Evolutionary conservation across 108 stramenopile genomes (phyloP).

Genomic region (Cyclotella atomus): DNA sequence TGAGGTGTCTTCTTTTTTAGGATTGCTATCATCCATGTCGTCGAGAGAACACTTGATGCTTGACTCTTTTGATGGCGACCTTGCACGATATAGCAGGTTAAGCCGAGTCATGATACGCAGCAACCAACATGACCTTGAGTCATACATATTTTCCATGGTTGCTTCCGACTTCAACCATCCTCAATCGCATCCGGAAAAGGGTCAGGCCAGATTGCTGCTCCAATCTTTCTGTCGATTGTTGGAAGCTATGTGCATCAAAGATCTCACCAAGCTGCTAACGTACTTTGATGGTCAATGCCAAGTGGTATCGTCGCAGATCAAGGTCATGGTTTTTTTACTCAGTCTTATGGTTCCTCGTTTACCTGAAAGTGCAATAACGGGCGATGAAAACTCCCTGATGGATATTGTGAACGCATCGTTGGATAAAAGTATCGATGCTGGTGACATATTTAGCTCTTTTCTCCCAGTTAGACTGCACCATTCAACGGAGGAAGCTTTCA

Average conservation of each 20-base stretch:
- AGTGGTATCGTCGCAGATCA: constrained; percentile 33
- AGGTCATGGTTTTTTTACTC: constrained; percentile 18
- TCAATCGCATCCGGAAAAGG: not conserved
- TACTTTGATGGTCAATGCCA: constrained; percentile 43
- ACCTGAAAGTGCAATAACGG: not conserved
- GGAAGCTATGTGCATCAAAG: constrained; percentile 12
- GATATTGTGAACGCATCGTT: not conserved
- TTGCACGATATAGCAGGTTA: constrained; percentile 35
- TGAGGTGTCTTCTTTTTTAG: constrained; percentile 12
- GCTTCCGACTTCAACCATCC: not conserved
- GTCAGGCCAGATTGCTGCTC: not conserved
- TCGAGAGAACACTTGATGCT: constrained; percentile 32
- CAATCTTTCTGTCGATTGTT: constrained; percentile 34
- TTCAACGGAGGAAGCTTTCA: constrained; percentile 45
- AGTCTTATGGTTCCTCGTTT: not conserved
- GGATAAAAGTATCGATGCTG: not conserved
- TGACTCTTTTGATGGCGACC: constrained; percentile 20
- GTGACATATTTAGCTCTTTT: not conserved
- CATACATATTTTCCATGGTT: constrained; percentile 1
- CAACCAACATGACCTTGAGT: constrained; percentile 11
- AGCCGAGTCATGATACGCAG: constrained; percentile 22
- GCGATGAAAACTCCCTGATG: not conserved
- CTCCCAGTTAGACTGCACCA: constrained; percentile 16
- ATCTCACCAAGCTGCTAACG: not conserved
- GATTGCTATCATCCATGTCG: constrained; percentile 29